These are phyloP conservation scores for Penicillium sp. DNA, from an alignment of 2,329 filamentous ascomycete genomes.

Conservation along the genomic window DNA sequence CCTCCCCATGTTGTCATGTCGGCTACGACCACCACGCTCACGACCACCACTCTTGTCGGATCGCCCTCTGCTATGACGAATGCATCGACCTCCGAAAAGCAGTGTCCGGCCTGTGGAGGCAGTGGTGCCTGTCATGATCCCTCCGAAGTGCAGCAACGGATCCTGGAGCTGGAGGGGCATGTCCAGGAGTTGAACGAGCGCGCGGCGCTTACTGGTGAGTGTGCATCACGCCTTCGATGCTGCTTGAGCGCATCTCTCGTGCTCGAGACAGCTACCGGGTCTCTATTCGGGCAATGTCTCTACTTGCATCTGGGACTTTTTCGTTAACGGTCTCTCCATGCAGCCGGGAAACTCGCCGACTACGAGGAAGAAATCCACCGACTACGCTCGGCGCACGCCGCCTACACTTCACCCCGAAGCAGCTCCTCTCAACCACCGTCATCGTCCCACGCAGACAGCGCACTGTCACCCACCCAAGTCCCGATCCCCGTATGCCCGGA, in stretches of 20 bases:
- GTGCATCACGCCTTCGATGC: background rate
- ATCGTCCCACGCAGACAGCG: slow-evolving; percentile 28
- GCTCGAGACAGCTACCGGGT: background rate
- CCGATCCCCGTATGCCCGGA: slow-evolving; percentile 27
- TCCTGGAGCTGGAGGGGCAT: slow-evolving; percentile 56
- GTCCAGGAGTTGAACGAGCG: slow-evolving; percentile 53
- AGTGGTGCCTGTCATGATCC: slow-evolving; percentile 26
- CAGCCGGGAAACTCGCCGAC: slow-evolving; percentile 58
- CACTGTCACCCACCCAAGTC: slow-evolving; percentile 38
- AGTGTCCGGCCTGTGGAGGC: slow-evolving; percentile 43
- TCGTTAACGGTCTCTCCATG: slow-evolving; percentile 8
- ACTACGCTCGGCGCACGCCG: slow-evolving; percentile 39
- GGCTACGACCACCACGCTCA: slow-evolving; percentile 22
- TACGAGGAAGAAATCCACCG: slow-evolving; percentile 62
- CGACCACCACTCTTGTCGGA: slow-evolving; percentile 34
- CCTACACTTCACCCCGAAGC: slow-evolving; percentile 24
- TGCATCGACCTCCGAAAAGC: slow-evolving; percentile 19
- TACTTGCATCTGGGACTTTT: background rate
- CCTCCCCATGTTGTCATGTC: slow-evolving; percentile 31
- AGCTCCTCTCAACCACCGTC: slow-evolving; percentile 30
- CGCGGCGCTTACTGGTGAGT: slow-evolving; percentile 53
- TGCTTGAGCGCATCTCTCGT: background rate
- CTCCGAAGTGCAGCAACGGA: slow-evolving; percentile 39
- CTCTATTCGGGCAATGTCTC: background rate
- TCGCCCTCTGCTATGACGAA: slow-evolving; percentile 29